Percentiles rank a stretch among this genome's conserved stretches.
These are phyloP conservation scores for Trifolium pratense DNA, from an alignment of 306 rosid genomes.

Conservation along the genomic window DNA sequence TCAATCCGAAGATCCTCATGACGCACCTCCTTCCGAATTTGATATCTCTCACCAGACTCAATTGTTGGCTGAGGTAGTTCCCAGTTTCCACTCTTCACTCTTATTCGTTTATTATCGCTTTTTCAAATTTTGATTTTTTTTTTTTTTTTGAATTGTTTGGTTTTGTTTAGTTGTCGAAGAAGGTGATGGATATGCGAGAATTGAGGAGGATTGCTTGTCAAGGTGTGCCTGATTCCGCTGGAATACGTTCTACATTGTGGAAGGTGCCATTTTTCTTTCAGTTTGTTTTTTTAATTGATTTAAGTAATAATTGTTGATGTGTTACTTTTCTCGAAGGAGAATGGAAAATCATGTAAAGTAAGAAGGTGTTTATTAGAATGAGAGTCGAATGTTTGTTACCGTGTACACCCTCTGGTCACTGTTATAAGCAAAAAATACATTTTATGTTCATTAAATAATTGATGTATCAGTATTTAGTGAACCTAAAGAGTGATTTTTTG, in stretches of 20 bases:
- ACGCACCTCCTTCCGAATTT: constrained; percentile 51
- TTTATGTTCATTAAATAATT: too few relatives aligned
- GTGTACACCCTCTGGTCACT: too few relatives aligned
- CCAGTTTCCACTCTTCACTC: neutral
- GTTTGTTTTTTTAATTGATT: neutral
- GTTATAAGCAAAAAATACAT: too few relatives aligned
- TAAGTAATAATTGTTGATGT: neutral
- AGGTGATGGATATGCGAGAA: constrained; percentile 70
- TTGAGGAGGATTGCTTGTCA: constrained; percentile 76
- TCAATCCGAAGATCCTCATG: constrained; percentile 32
- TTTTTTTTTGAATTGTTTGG: constrained; percentile 20
- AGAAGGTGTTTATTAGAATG: constrained; percentile 1
- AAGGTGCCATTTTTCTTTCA: constrained; percentile 55
- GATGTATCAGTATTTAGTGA: too few relatives aligned
- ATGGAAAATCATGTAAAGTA: neutral
- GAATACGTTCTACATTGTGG: constrained; percentile 94
- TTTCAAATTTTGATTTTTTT: neutral
- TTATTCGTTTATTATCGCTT: neutral
- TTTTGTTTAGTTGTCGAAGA: constrained; percentile 60
- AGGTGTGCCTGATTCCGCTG: constrained; percentile 91
- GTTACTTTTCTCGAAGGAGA: neutral
- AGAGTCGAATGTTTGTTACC: neutral
- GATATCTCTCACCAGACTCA: constrained; percentile 88
- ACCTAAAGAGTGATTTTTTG: too few relatives aligned
- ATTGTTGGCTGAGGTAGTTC: constrained; percentile 69